Base-by-base conservation (phyloP, 768 basidiomycete genomes). In the Termitomyces sp. region DNA sequence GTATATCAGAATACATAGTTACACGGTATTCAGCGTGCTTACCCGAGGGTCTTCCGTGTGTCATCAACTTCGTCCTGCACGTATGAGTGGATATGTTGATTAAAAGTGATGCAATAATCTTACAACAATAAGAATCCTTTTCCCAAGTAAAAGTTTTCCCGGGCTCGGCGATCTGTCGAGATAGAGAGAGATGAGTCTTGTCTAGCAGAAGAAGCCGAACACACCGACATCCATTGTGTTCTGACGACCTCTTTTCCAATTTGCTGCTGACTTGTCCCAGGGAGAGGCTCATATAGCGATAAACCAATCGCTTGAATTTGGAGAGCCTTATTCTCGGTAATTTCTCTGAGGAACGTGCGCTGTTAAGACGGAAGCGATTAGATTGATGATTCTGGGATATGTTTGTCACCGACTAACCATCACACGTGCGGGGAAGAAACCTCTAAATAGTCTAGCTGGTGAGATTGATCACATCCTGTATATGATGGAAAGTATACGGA, bases 281-380 rank as follows among this genome's bases (percentile, higher is more conserved):
- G 85, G 17, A 98, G 77, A 26, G 89, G 83, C 68, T 99, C 97
- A 63, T 99, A 99, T 3, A 99, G 78, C 5, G 93, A 95, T 32
- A 99, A 82, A 2, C 97, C 95, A 60, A 99, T 98, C 5, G 97
- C 96, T 69, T 94, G 91, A 60, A 98, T 97, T 45, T 92, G 90
- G 50, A 98, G 84, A 54, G 90, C 87, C 62, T 82, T 83, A 63
- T 89, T 86, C 28, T 78, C 79, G 2, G 81, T 76, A 17, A 80
- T 70, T 65, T 84, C 80, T 65, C 88, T 88, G 58, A 94, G 75
- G 74, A 93, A 94, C 0, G 94, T 95, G 49, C 93, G 84, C 88
- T 91, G 56, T 30, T 37, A 11, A 34, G 38, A 54, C 21, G 38
- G 6, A n/a, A 4, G 32, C 15, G 22, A 58, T 45, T n/a, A 45